Percentiles rank a stretch among this genome's conserved stretches.
Conservation (phyloP, 352 stramenopile genomes). For the Globisporangium uncinulatum region DNA sequence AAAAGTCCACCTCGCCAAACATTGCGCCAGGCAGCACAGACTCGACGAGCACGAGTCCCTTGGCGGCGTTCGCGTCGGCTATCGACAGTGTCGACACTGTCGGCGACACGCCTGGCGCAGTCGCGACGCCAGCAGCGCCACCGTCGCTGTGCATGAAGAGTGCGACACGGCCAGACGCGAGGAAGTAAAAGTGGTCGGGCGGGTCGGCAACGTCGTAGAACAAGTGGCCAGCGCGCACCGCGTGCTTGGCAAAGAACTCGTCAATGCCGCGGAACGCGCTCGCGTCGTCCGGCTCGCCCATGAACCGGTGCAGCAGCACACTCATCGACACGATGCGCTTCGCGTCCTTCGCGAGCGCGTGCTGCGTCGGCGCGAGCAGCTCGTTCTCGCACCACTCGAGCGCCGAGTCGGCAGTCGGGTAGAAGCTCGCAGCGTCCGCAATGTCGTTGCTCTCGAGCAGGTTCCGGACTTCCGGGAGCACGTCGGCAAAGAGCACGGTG, state of each 20-base stretch:
- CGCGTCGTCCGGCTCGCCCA: constrained; percentile 67
- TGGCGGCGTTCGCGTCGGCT: constrained; percentile 2
- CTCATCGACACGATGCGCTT: constrained; percentile 50
- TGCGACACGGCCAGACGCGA: constrained; percentile 59
- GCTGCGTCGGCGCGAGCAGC: constrained; percentile 32
- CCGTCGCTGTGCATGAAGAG: constrained; percentile 78
- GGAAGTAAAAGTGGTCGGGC: constrained; percentile 69
- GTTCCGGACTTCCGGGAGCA: constrained; percentile 56
- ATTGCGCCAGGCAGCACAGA: constrained; percentile 71
- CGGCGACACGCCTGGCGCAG: constrained; percentile 3
- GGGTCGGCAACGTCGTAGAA: constrained; percentile 71
- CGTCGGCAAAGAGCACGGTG: constrained; percentile 63
- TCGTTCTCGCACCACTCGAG: constrained; percentile 78
- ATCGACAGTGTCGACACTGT: background rate
- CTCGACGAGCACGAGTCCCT: constrained; percentile 51
- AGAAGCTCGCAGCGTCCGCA: constrained; percentile 53
- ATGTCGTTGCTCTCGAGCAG: constrained; percentile 76
- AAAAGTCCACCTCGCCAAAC: constrained; percentile 87
- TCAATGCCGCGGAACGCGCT: constrained; percentile 61
- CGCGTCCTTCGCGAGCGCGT: constrained; percentile 21
- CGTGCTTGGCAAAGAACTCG: constrained; percentile 51
- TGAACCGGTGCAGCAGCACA: constrained; percentile 72
- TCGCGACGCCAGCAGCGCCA: constrained; percentile 16
- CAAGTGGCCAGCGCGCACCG: constrained; percentile 46
- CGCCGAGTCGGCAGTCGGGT: constrained; percentile 61